phyloP scores from a whole-genome alignment of 371 early-diverging fungal species.

The Rhizomucor pusillus region DNA sequence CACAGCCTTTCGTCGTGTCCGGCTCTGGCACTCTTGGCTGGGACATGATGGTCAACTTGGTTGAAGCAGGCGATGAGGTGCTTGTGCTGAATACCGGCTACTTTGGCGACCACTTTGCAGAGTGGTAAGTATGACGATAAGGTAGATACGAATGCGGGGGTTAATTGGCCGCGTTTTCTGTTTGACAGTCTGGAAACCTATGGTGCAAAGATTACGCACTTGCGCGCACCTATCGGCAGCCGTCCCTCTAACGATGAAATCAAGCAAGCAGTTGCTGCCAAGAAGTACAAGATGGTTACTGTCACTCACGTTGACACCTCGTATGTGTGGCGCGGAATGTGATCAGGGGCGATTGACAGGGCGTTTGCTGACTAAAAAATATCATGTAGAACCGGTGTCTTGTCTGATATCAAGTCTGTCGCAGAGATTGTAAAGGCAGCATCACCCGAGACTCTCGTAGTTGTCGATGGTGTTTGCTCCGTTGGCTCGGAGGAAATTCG shows the following conservation, averaged over 20 bases:
- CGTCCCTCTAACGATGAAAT: slow-evolving; percentile 63
- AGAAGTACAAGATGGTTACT: slow-evolving; percentile 82
- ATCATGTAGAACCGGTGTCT: slow-evolving; percentile 71
- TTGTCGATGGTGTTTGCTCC: slow-evolving; percentile 96
- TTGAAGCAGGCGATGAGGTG: slow-evolving; percentile 88
- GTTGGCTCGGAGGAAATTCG: slow-evolving; percentile 91
- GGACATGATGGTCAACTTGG: slow-evolving; percentile 92
- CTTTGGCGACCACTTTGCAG: slow-evolving; percentile 95
- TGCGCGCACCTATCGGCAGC: slow-evolving; percentile 69
- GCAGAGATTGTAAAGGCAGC: slow-evolving; percentile 69
- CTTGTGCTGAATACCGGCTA: slow-evolving; percentile 91
- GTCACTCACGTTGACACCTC: slow-evolving; percentile 97
- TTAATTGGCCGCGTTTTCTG: neutral
- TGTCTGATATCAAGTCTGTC: slow-evolving; percentile 78
- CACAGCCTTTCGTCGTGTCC: slow-evolving; percentile 92
- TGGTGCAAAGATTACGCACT: slow-evolving; percentile 80
- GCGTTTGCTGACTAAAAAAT: neutral
- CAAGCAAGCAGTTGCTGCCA: slow-evolving; percentile 47
- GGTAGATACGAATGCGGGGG: neutral
- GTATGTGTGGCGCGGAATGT: slow-evolving; percentile 24
- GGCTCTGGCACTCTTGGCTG: slow-evolving; percentile 95
- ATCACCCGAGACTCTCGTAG: slow-evolving; percentile 87
- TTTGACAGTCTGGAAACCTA: slow-evolving; percentile 74
- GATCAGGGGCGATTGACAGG: too few relatives aligned
- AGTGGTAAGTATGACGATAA: slow-evolving; percentile 61